These are phyloP conservation scores for Beauveria asiatica DNA, from an alignment of 2,329 filamentous ascomycete genomes.

Conservation along the genomic window DNA sequence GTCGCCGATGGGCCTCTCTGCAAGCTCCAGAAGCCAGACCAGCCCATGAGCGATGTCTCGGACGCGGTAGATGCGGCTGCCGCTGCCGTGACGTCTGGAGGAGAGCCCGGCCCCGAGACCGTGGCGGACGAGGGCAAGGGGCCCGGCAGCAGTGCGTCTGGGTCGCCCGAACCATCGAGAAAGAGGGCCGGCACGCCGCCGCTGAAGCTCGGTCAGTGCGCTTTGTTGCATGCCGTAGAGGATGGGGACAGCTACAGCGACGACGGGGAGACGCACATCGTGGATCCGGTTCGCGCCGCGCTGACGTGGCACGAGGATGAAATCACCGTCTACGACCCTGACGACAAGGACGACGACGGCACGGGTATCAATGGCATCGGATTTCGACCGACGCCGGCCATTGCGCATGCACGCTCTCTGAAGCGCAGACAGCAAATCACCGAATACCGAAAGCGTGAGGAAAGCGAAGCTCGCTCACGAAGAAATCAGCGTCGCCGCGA, in stretches of 20 bases:
- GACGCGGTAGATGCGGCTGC: background rate
- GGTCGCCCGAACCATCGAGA: slow-evolving; percentile 13
- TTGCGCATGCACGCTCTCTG: slow-evolving; percentile 48
- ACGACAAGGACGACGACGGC: slow-evolving; percentile 58
- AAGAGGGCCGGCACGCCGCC: slow-evolving; percentile 33
- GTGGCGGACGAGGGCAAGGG: background rate
- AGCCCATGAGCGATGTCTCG: slow-evolving; percentile 22
- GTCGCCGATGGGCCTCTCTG: slow-evolving; percentile 24
- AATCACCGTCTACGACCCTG: slow-evolving; percentile 57
- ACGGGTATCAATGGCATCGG: slow-evolving; percentile 60
- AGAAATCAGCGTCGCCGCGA: slow-evolving; percentile 43
- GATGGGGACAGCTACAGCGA: slow-evolving; percentile 16
- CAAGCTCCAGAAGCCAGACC: slow-evolving; percentile 31
- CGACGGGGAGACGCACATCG: slow-evolving; percentile 27
- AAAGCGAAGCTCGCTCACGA: slow-evolving; percentile 48
- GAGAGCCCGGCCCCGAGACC: background rate
- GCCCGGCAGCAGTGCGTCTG: background rate
- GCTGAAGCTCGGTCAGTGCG: slow-evolving; percentile 18
- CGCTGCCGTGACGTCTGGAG: background rate
- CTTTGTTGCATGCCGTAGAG: slow-evolving; percentile 11
- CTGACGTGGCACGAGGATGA: slow-evolving; percentile 62
- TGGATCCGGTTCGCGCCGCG: slow-evolving; percentile 48
- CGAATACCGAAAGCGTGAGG: slow-evolving; percentile 53
- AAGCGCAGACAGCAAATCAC: slow-evolving; percentile 53
- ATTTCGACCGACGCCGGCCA: slow-evolving; percentile 54